phyloP scores from a whole-genome alignment of 1,284 basidiomycete species.

The Apiotrichum laibachii region DNA sequence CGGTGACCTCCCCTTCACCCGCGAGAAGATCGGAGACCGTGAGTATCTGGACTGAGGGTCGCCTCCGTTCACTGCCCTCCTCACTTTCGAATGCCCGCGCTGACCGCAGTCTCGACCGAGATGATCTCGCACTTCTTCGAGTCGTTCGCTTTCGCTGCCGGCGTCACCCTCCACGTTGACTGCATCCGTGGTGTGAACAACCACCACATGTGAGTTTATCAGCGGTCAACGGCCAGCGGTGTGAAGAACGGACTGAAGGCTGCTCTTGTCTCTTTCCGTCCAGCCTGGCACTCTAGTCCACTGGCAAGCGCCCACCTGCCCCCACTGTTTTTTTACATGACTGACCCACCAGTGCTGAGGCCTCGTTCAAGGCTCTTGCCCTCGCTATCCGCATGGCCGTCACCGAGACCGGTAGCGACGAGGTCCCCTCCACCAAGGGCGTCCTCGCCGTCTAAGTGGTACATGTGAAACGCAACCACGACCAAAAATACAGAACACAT shows the following conservation, averaged over 20 bases:
- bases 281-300: background rate
- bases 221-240: background rate
- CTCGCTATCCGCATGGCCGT: slow-evolving; percentile 93
- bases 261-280: no score
- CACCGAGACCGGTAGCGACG: slow-evolving; percentile 79
- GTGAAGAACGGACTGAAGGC: background rate
- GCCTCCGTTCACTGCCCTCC: no score
- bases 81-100: no score
- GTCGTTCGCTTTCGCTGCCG: slow-evolving; percentile 50
- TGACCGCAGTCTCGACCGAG: slow-evolving; percentile 77
- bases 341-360: slow-evolving; percentile 69
- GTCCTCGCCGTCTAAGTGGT: slow-evolving; percentile 61
- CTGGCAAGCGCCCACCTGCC: no score
- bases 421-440: slow-evolving; percentile 97
- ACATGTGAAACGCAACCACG: no score
- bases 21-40: slow-evolving; percentile 94
- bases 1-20: slow-evolving; percentile 79
- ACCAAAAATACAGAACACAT: no score
- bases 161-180: slow-evolving; percentile 70
- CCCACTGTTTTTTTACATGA: no score
- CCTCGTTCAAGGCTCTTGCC: slow-evolving; percentile 95
- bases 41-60: no score
- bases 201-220: slow-evolving; percentile 77
- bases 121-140: slow-evolving; percentile 68
- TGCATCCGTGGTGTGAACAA: slow-evolving; percentile 93